Evolutionary conservation across 2,329 filamentous ascomycete species (phyloP).

Genomic region (Chrysosporium queenslandicum): DNA sequence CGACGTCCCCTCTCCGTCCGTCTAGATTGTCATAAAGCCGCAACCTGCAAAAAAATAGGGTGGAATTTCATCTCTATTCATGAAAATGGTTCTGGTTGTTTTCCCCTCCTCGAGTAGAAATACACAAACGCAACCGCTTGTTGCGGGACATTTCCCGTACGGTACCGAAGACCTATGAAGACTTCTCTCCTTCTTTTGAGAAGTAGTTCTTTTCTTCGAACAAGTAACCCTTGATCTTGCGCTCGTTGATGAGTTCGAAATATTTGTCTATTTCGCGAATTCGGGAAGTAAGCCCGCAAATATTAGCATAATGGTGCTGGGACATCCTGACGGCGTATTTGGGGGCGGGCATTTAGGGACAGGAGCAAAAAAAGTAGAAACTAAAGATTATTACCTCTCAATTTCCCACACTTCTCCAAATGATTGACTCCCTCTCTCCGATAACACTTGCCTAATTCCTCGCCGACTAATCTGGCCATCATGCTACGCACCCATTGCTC

Average conservation of each 20-base stretch:
- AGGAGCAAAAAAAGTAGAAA: not conserved
- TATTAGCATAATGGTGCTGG: too few relatives aligned
- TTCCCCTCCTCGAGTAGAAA: not conserved
- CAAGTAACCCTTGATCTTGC: constrained; percentile 54
- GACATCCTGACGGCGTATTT: too few relatives aligned
- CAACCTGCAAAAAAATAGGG: not conserved
- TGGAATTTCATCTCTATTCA: constrained; percentile 1
- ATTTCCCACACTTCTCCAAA: constrained; percentile 55
- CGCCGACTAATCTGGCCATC: constrained; percentile 56
- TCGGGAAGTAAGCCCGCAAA: too few relatives aligned
- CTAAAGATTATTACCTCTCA: constrained; percentile 43
- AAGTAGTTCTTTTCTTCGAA: constrained; percentile 56
- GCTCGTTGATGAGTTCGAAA: constrained; percentile 52
- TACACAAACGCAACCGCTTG: not conserved
- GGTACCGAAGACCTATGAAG: constrained; percentile 1
- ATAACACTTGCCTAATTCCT: constrained; percentile 61
- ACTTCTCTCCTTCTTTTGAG: constrained; percentile 7
- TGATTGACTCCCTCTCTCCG: constrained; percentile 56
- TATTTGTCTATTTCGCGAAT: constrained; percentile 60
- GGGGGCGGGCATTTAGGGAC: too few relatives aligned
- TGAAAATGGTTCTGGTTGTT: not conserved
- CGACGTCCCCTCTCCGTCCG: not conserved
- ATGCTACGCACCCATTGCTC: constrained; percentile 61
- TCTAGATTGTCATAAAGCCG: not conserved
- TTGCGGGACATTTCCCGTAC: not conserved